Evolutionary conservation across 176 grass and related monocot species (phyloP), one percentile per base, ranked within the genome.

Genomic region (Oryza officinalis): DNA sequence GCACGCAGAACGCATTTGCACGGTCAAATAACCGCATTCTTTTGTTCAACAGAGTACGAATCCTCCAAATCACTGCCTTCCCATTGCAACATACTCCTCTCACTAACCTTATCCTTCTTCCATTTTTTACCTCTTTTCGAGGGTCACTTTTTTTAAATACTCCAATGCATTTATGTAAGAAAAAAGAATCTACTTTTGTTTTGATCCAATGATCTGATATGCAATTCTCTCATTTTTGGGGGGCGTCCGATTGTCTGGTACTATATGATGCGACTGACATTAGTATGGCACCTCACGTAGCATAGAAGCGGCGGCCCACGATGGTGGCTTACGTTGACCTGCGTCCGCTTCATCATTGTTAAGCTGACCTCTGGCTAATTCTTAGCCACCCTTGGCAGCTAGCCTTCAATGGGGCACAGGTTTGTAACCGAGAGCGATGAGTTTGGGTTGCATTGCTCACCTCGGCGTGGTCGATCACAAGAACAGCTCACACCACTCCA

Each of bases 1-100:
- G 46, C 87, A 88, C 45, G 81, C 69, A 31, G 69, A 68, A 80
- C 38, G 81, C 68, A 59, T 84, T 80, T 4, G 18, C 57, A 61
- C 57, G 57, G 57, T 61, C 57, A 10, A 61, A 61, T 25, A 88
- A 73, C 86, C 30, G 32, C 86, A 67, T 67, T 65, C 25, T 14
- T 30, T 25, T 50, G 28, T 82, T 74, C 79, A 87, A 11, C 63
- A 8, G 14, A 43, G 25, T 63, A 76, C 72, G 72, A 5, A n/a
- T 81, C 78, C 27, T 75, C 41, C 33, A 20, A 25, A 26, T 57
- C 15, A 14, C 28, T 50, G 46, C 4, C 50, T 9, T 23, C 41
- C 54, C 64, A 2, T 61, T 59, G 38, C 22, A 65, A 47, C 9
- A 11, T 44, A 68, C 8, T 38, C 37, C 32, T 38, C 23, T 18